Evolutionary conservation across 2,329 filamentous ascomycete genomes (phyloP).

Genomic region (Dactylella cylindrospora): DNA sequence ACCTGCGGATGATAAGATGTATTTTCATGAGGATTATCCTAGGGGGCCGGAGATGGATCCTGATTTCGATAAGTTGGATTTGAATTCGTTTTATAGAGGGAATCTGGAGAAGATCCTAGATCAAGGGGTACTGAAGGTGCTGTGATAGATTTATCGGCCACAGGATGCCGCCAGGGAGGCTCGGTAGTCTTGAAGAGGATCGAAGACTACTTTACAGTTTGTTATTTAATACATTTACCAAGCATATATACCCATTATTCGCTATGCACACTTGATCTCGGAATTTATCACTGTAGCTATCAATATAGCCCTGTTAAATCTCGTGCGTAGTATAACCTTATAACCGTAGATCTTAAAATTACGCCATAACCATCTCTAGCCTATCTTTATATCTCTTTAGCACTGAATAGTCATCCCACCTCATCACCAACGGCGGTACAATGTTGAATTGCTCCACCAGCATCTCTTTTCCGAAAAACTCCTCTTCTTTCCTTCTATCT

Average conservation of each 20-base stretch:
- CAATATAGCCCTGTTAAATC: no score
- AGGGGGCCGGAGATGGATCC: slow-evolving; percentile 6
- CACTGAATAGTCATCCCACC: slow-evolving; percentile 6
- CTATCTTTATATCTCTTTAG: slow-evolving; percentile 9
- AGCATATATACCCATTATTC: no score
- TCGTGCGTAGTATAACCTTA: neutral
- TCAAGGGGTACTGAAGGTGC: neutral
- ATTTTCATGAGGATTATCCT: slow-evolving; percentile 29
- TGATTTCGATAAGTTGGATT: slow-evolving; percentile 20
- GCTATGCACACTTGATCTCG: no score
- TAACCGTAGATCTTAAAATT: neutral
- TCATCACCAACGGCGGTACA: slow-evolving; percentile 10
- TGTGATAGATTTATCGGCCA: no score
- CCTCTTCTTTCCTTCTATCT: slow-evolving; percentile 14
- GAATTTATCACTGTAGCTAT: no score
- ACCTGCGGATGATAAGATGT: slow-evolving; percentile 25
- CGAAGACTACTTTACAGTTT: no score
- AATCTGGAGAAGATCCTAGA: slow-evolving; percentile 17
- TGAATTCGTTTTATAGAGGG: slow-evolving; percentile 13
- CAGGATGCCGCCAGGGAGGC: no score
- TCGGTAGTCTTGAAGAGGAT: no score
- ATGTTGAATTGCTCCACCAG: slow-evolving; percentile 14
- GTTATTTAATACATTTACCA: no score
- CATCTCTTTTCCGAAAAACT: slow-evolving; percentile 15
- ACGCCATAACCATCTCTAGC: neutral